phyloP scores from a whole-genome alignment of 2,329 filamentous ascomycete species.

The Exophiala dermatitidis region DNA sequence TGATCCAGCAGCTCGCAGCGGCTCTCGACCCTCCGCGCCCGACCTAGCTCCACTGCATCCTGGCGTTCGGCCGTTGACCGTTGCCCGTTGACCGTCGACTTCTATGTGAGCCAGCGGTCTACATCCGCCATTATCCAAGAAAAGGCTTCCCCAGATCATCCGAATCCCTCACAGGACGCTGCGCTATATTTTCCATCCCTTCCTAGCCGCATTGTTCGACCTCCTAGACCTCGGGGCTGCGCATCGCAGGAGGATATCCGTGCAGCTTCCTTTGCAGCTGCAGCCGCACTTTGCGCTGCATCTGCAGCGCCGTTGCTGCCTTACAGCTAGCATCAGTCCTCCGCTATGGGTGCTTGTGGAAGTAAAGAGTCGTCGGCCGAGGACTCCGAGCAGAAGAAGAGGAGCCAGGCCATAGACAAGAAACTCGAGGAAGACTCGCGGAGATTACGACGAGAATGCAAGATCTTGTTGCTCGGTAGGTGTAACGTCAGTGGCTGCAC shows the following conservation, averaged over 20 bases:
- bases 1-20: background rate
- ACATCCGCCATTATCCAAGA: constrained; percentile 2
- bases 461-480: constrained; percentile 87
- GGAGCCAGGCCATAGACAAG: constrained; percentile 91
- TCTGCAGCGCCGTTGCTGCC: constrained; percentile 22
- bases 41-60: background rate
- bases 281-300: constrained; percentile 23
- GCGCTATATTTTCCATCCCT: constrained; percentile 3
- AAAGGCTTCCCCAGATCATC: background rate
- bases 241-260: constrained; percentile 13
- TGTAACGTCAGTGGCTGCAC: constrained; percentile 11
- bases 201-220: constrained; percentile 1
- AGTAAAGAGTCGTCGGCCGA: constrained; percentile 66
- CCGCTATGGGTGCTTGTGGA: constrained; percentile 82
- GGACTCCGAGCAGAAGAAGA: constrained; percentile 88
- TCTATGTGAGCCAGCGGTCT: constrained; percentile 12
- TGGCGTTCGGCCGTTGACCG: constrained; percentile 1
- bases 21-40: background rate
- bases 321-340: constrained; percentile 3
- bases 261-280: constrained; percentile 23
- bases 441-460: constrained; percentile 92
- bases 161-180: constrained; percentile 1
- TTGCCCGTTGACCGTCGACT: constrained; percentile 8
- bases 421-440: constrained; percentile 90
- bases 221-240: constrained; percentile 23